Base-by-base conservation (phyloP, 345 rosid genomes). In the Sisymbrium irio region DNA sequence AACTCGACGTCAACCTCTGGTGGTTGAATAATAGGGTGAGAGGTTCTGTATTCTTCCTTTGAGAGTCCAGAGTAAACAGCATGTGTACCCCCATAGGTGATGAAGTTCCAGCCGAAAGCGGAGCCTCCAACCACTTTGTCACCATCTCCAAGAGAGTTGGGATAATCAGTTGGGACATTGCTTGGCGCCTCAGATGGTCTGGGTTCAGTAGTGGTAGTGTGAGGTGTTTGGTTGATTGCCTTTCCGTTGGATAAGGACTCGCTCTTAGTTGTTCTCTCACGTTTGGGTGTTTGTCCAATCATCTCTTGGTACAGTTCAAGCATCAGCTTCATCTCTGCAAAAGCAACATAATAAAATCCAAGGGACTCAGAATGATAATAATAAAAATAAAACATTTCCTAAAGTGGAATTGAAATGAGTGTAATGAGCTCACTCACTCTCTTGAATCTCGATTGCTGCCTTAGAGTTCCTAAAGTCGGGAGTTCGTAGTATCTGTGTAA, bases 31-130 rank as follows among this genome's bases (percentile, higher is more conserved):
- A 66, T 76, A 42, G 76, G 79, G 62, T 70, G 86, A 67, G 86
- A 66, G 69, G 78, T 77, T 79, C 87, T 83, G 78, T 86, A 95
- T 18, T 86, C 81, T 72, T 88, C 92, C 77, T 88, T 92, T 0
- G 96, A 83, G 69, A 71, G 78, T 45, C 99, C 97, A 62, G 73
- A 85, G 76, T 87, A 92, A 30, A 80, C 77, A 11, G 89, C 83
- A 51, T 76, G 72, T 6, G 61, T 59, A 45, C 93, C 82, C 2
- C 85, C 42, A 75, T 53, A 81, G 46, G 97, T 94, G 10, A 89
- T 45, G 67, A 89, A 92, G 63, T 95, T 90, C 99, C 99, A 95
- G 46, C 97, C 99, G 69, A 90, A 89, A 27, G 90, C 90, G 0
- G 96, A 92, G 11, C 97, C 92, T 17, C 97, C 99, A n/a, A 87